These are phyloP conservation scores for Thelephora terrestris DNA, from an alignment of 1,284 basidiomycete species.

Conservation along the genomic window DNA sequence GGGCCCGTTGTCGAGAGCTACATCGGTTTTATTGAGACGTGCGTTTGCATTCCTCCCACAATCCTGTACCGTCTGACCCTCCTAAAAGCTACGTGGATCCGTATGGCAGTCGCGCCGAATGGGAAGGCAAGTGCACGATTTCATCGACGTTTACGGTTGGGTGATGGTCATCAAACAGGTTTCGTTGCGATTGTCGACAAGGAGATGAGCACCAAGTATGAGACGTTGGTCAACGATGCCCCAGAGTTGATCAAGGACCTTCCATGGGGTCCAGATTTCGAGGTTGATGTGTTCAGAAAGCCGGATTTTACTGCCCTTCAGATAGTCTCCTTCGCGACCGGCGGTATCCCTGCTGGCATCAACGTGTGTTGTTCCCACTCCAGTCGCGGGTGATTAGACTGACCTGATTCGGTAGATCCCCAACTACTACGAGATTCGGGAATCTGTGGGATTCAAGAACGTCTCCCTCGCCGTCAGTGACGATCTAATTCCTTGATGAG, in stretches of 20 bases:
- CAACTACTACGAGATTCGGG: constrained; percentile 76
- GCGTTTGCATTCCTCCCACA: not conserved
- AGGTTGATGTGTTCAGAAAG: constrained; percentile 74
- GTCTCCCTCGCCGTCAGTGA: constrained; percentile 59
- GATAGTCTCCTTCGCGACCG: constrained; percentile 72
- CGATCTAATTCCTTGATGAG: not conserved
- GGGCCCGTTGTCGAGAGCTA: constrained; percentile 84
- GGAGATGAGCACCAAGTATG: constrained; percentile 70
- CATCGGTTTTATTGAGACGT: constrained; percentile 54
- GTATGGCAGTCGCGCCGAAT: constrained; percentile 74
- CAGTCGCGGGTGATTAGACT: not conserved
- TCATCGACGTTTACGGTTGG: not conserved
- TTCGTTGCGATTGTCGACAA: constrained; percentile 87
- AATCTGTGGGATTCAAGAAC: constrained; percentile 75
- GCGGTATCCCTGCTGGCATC: constrained; percentile 79
- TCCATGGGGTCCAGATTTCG: constrained; percentile 77
- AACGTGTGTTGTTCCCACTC: constrained; percentile 40
- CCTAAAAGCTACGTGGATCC: constrained; percentile 59
- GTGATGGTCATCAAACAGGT: constrained; percentile 28
- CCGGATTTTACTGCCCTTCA: constrained; percentile 82
- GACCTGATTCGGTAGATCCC: constrained; percentile 14
- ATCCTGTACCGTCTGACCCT: not conserved
- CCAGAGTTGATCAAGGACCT: constrained; percentile 69
- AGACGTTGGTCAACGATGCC: constrained; percentile 62
- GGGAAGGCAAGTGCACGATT: constrained; percentile 50